Conservation (phyloP, 179 eudicot species). For the Beta lomatogona region DNA sequence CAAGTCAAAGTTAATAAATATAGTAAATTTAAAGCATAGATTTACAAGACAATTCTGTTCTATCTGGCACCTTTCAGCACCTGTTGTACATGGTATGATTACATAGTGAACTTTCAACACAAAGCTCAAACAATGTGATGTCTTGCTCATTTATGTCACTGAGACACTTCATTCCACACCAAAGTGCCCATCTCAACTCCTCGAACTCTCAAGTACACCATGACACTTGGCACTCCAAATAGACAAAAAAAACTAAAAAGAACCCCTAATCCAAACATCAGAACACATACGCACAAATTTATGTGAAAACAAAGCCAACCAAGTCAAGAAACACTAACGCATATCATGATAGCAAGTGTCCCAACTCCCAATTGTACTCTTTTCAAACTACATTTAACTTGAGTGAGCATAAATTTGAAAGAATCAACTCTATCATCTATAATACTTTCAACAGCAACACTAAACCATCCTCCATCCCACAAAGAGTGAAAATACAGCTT, state of each 20-base stretch:
- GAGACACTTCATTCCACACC: neutral
- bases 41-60: neutral
- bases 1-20: neutral
- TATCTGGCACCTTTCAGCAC: neutral
- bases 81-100: neutral
- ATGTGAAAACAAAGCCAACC: neutral
- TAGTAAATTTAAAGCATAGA: neutral
- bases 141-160: neutral
- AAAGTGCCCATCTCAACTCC: neutral
- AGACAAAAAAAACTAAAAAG: neutral
- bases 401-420: neutral
- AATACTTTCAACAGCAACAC: neutral
- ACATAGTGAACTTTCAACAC: neutral
- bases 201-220: neutral
- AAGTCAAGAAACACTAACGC: neutral
- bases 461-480: neutral
- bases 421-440: neutral
- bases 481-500: neutral
- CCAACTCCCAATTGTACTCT: neutral
- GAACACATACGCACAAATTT: neutral
- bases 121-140: neutral
- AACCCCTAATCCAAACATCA: neutral
- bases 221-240: neutral
- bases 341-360: neutral
- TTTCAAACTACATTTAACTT: neutral